phyloP scores from a whole-genome alignment of 1,284 basidiomycete genomes.

The Pseudozyma sp. region DNA sequence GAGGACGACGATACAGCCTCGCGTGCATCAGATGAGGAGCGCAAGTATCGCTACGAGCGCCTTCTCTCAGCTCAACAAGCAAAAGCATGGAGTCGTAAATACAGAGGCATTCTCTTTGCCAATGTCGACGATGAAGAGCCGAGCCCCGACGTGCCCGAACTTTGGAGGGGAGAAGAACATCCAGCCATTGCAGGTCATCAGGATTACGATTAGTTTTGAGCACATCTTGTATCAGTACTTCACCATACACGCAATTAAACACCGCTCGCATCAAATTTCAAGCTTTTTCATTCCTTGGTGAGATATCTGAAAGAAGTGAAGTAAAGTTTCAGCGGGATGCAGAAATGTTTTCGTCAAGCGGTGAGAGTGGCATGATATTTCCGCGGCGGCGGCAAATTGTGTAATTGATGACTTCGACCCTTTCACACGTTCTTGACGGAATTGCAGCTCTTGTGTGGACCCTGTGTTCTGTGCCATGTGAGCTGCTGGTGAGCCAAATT shows the following conservation, averaged over 20 bases:
- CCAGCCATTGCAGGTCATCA: conserved; percentile 37
- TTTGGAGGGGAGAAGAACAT: conserved; percentile 51
- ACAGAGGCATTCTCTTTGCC: conserved; percentile 44
- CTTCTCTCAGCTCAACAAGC: conserved; percentile 51
- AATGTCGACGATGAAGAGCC: conserved; percentile 48
- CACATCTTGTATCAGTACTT: background rate
- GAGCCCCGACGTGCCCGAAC: conserved; percentile 40
- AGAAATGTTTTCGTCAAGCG: background rate
- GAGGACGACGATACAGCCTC: conserved; percentile 9
- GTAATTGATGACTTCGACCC: background rate
- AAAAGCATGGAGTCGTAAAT: conserved; percentile 48
- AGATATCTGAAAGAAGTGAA: too few species aligned
- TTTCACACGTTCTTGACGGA: background rate
- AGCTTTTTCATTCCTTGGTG: too few species aligned
- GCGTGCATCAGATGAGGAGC: conserved; percentile 29
- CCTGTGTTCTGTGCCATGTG: too few species aligned
- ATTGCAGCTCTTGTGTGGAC: background rate
- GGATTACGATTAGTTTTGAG: conserved; percentile 7
- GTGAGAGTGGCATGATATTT: background rate
- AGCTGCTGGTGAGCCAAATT: too few species aligned
- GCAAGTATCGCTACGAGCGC: conserved; percentile 41
- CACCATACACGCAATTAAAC: background rate
- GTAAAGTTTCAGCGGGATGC: too few species aligned
- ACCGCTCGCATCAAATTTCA: too few species aligned
- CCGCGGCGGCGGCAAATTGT: too few species aligned